These are phyloP conservation scores for Aspergillus latus DNA, from an alignment of 2,329 filamentous ascomycete genomes.

Conservation along the genomic window DNA sequence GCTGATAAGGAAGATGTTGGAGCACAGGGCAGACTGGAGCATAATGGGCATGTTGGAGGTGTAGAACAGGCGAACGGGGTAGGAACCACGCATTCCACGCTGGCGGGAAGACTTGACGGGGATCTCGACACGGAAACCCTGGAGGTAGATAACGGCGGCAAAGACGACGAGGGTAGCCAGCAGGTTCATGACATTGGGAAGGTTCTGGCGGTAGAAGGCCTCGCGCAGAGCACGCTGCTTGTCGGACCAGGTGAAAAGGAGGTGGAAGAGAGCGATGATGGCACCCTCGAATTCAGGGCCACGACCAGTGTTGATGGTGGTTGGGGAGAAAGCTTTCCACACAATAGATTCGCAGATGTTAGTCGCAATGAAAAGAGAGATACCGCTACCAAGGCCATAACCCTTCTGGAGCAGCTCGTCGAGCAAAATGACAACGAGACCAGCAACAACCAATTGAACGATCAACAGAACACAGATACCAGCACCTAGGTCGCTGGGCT, in stretches of 20 bases:
- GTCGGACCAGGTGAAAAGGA: conserved; percentile 97
- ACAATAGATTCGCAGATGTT: conserved; percentile 99
- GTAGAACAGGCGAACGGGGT: conserved; percentile 98
- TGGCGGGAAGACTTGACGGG: conserved; percentile 99
- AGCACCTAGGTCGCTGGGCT: conserved; percentile 92
- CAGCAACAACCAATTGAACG: conserved; percentile 94
- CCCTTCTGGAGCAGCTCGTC: conserved; percentile 99
- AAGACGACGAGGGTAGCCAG: conserved; percentile 91
- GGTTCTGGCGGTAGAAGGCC: conserved; percentile 98
- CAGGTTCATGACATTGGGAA: conserved; percentile 99
- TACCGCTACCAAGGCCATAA: conserved; percentile 96
- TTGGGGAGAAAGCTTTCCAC: conserved; percentile 99
- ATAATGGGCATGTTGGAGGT: conserved; percentile 99
- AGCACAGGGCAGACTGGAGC: conserved; percentile 96
- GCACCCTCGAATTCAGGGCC: conserved; percentile 99
- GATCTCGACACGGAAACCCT: conserved; percentile 99
- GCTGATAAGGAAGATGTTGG: conserved; percentile 98
- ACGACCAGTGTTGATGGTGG: conserved; percentile 98
- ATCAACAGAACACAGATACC: conserved; percentile 98
- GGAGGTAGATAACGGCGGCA: conserved; percentile 96
- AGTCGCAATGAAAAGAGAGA: conserved; percentile 98
- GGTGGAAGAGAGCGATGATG: conserved; percentile 95
- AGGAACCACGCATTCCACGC: conserved; percentile 96
- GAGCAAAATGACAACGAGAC: conserved; percentile 97
- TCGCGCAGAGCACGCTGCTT: conserved; percentile 98